Base-by-base conservation (phyloP, 495 filamentous ascomycete species). In the Penicillium waksmanii region DNA sequence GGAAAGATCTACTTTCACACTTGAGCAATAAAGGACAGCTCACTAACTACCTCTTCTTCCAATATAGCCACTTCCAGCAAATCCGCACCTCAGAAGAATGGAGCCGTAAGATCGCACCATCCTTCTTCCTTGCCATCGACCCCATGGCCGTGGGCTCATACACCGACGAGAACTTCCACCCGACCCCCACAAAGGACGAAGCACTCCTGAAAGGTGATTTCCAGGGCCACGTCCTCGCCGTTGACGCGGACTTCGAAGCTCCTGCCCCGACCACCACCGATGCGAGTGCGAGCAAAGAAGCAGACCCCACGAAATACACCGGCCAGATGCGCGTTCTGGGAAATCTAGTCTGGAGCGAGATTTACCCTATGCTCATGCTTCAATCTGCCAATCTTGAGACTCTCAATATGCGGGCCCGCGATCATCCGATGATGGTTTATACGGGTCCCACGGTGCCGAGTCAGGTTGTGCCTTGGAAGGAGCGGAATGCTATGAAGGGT, bases 381-480 rank as follows among this genome's bases (percentile, higher is more conserved):
- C 56, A 66, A 33, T 51, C 55, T 0, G 53, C 43, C 8, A 34
- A 43, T 4, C 23, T 71, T 10, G 46, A 68, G 27, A 61, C 69
- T 12, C 33, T 69, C 8, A 74, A 72, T 70, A 61, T 63, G 17
- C 56, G 71, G 5, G 66, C 66, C 12, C 35, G 46, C 0, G 44
- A 70, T 7, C 73, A 76, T 55, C 72, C 72, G 0, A 64, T 65
- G 21, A 53, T 63, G 19, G 66, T 76, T 3, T 76, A 76, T 49
- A 62, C 63, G 0, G 73, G 73, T 1, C 67, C 70, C 1, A 70
- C 65, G 0, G 36, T 40, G 36, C 36, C 36, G 15, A 40, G 36
- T n/a, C 36, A 40, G 36, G 36, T 40, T n/a, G 36, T 0, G 36
- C 36, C 36, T 40, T 40, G 36, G 36, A 40, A 40, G 15, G 36